Base-by-base conservation (phyloP, 2,329 filamentous ascomycete species). In the Septoria petroselini region DNA sequence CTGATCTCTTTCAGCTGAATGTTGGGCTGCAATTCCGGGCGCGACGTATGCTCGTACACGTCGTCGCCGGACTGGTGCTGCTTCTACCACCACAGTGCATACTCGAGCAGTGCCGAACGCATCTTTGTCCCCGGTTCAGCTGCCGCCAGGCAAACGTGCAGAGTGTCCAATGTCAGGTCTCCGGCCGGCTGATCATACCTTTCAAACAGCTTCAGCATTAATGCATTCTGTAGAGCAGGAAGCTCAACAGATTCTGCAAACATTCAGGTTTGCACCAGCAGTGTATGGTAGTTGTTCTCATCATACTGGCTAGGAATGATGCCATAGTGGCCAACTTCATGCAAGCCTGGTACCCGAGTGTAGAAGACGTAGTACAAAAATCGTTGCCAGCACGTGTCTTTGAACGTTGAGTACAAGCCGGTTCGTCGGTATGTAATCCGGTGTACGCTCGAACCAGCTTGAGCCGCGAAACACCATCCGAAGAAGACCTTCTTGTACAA, bases 21-120 rank as follows among this genome's bases (percentile, higher is more conserved):
- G 25, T 39, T 39, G 4, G 43, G 43, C 11, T 40, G 34, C 25
- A 40, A 34, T 23, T 34, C 23, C 14, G 43, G 15, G 9, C 39
- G 43, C 5, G 35, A 34, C 9, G 25, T n/a, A 4, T 25, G 25
- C 19, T 33, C 27, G 18, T 18, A 15, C 4, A 31, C 34, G 17
- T 47, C 34, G 18, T 12, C 7, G n/a, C 34, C 27, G 15, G 7
- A 34, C 6, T 30, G 23, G 35, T 34, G 38, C 15, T 47, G 34
- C 11, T 47, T 27, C 27, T 52, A 42, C 38, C 18, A 43, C 49
- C 49, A 52, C 2, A 52, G 43, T 9, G 41, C 41, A 29, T 52
- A 52, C 17, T 37, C 21, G 21, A 52, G 3, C 23, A 52, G 17
- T 14, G 49, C 49, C 11, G 8, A 30, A 4, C 43, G 37, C 43